Evolutionary conservation across 495 filamentous ascomycete genomes (phyloP).

Genomic region (Aspergillus asperescens): DNA sequence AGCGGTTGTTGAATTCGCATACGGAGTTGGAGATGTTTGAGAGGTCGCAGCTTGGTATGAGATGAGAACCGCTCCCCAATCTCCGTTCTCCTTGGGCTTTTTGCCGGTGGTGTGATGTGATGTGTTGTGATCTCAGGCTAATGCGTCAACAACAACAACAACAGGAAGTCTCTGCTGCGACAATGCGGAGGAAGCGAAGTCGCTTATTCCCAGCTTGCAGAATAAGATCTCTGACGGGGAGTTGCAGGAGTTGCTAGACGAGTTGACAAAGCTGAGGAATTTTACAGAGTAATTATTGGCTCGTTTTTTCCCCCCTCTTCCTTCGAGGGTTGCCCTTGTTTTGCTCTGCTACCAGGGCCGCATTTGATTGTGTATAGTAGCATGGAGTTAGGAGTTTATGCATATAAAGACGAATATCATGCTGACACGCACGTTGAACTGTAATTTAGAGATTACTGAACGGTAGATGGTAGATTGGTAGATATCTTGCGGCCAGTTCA

Average conservation of each 20-base stretch:
- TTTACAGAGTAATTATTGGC: constrained; percentile 42
- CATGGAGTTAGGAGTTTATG: constrained; percentile 18
- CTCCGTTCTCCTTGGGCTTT: not conserved
- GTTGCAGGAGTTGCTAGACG: constrained; percentile 78
- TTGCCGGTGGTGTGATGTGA: not conserved
- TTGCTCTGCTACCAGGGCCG: not conserved
- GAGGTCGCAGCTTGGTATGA: constrained; percentile 82
- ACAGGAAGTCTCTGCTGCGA: constrained; percentile 87
- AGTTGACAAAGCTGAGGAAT: constrained; percentile 74
- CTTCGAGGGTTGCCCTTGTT: not conserved
- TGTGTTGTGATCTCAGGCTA: not conserved
- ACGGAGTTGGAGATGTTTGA: constrained; percentile 85
- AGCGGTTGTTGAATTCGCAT: constrained; percentile 68
- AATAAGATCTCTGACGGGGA: constrained; percentile 86
- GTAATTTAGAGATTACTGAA: not conserved
- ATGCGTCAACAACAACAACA: not conserved
- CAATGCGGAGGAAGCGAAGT: constrained; percentile 90
- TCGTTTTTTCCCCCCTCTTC: not conserved
- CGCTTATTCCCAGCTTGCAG: constrained; percentile 81
- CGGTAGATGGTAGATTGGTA: too few species aligned
- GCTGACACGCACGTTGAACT: not conserved
- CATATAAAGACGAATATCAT: not conserved
- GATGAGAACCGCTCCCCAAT: not conserved
- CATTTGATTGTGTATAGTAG: constrained; percentile 4
- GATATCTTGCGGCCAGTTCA: not conserved